Conservation (phyloP, 345 rosid species). For the Iberis pinnata region DNA sequence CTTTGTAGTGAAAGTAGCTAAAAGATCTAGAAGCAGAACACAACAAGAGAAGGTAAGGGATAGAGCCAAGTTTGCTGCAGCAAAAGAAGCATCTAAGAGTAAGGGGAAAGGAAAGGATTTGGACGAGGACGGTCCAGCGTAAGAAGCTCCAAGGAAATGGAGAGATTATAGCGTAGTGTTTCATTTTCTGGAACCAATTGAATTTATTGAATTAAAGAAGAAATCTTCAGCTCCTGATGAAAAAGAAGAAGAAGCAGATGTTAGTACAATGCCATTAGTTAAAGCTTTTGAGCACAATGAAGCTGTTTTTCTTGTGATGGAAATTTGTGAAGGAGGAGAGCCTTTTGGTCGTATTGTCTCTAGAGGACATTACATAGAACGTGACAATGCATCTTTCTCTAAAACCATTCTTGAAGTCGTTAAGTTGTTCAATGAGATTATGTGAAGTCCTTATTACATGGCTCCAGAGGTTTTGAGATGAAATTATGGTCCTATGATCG, state of each 20-base stretch:
- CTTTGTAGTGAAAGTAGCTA: constrained; percentile 79
- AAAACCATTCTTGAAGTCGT: constrained; percentile 70
- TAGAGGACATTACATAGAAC: constrained; percentile 74
- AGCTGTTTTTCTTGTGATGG: constrained; percentile 76
- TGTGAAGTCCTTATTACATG: constrained; percentile 82
- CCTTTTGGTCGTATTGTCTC: constrained; percentile 78
- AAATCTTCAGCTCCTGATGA: too few relatives aligned
- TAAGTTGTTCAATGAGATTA: constrained; percentile 68
- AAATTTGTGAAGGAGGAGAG: constrained; percentile 87
- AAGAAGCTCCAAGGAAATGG: constrained; percentile 83
- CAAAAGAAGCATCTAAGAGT: constrained; percentile 75
- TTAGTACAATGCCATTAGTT: too few relatives aligned
- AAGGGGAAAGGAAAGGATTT: constrained; percentile 58
- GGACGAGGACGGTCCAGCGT: constrained; percentile 60
- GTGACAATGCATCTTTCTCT: constrained; percentile 55
- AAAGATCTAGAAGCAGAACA: constrained; percentile 67
- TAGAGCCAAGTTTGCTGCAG: constrained; percentile 57
- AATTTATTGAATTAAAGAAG: too few relatives aligned
- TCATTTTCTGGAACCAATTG: constrained; percentile 94
- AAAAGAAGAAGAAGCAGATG: too few relatives aligned
- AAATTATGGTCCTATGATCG: constrained; percentile 60
- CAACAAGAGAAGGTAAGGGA: constrained; percentile 90
- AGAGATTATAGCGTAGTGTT: constrained; percentile 86
- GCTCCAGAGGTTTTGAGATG: constrained; percentile 76
- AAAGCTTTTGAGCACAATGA: constrained; percentile 79